phyloP scores from a whole-genome alignment of 2,329 filamentous ascomycete genomes.

The Cercospora zeae-maydis region DNA sequence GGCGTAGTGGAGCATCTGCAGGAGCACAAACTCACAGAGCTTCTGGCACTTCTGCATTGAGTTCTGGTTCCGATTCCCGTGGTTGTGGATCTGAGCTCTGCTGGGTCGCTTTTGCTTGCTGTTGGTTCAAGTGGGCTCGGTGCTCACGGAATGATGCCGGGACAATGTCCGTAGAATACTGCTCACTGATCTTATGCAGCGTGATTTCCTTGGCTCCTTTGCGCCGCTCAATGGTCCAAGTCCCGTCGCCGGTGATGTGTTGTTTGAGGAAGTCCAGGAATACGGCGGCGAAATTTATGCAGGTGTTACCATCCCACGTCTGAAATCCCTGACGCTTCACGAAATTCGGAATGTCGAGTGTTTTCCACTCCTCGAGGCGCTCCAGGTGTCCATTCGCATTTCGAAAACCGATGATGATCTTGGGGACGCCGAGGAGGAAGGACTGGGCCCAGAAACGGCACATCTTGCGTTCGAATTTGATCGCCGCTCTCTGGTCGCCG shows the following conservation, averaged over 20 bases:
- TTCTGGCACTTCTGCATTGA: not conserved
- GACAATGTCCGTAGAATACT: slow-evolving; percentile 20
- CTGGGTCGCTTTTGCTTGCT: not conserved
- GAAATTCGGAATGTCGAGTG: slow-evolving; percentile 70
- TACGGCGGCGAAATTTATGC: slow-evolving; percentile 80
- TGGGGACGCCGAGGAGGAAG: slow-evolving; percentile 87
- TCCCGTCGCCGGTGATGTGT: slow-evolving; percentile 59
- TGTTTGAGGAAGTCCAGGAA: slow-evolving; percentile 59
- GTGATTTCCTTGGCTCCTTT: slow-evolving; percentile 64
- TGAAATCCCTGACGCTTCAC: slow-evolving; percentile 64
- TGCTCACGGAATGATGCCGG: slow-evolving; percentile 13
- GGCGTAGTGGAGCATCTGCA: slow-evolving; percentile 27
- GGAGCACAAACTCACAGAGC: not conserved
- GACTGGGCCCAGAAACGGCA: slow-evolving; percentile 92
- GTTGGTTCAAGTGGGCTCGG: slow-evolving; percentile 7
- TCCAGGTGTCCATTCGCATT: slow-evolving; percentile 67
- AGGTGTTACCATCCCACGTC: slow-evolving; percentile 87
- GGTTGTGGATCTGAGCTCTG: not conserved
- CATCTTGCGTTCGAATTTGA: slow-evolving; percentile 83
- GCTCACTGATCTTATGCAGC: slow-evolving; percentile 58
- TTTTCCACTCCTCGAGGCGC: slow-evolving; percentile 73
- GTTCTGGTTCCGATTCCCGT: not conserved
- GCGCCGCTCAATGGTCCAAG: slow-evolving; percentile 73
- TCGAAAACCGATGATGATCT: slow-evolving; percentile 86
- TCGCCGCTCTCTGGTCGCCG: slow-evolving; percentile 61